Evolutionary conservation across 495 filamentous ascomycete species (phyloP), one percentile per base, ranked within the genome.

Genomic region (Penicillium goetzii): DNA sequence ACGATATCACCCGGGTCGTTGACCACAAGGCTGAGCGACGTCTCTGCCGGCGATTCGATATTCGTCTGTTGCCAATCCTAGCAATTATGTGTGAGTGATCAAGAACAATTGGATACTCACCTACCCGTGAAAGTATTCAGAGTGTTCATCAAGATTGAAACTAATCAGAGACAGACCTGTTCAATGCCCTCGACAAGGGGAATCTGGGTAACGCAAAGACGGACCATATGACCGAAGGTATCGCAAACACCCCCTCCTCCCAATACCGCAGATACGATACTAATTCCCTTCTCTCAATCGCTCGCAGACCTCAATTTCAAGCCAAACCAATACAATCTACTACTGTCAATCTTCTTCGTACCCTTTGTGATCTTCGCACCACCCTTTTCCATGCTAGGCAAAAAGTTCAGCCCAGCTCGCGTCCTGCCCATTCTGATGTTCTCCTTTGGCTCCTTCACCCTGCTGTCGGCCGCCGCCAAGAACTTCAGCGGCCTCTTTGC

Each of bases 131-230:
- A n/a, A 11, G 14, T 53, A 3, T 19, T 19, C 19, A 14, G 19
- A 12, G 10, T 43, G 2, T 25, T 17, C 10, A 47, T 8, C 21
- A 11, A 21, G 3, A 23, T 23, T 23, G 19, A 12, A 45, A n/a
- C 47, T 55, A 14, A 55, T 9, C 19, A 21, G 7, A 21, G 32
- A 55, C n/a, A 75, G 75, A 88, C 64, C 78, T 87, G 28, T 86
- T 86, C 74, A 87, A 86, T 68, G 78, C 80, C 11, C 78, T 89
- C 25, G 86, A 88, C 68, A 89, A 89, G 62, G 84, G 84, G 9
- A 90, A 90, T 64, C 66, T 90, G 33, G 83, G 86, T 45, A 91
- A 91, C 68, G 89, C 89, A 14, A 81, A 91, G 71, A 90, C 88
- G 0, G 86, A 81, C 67, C 83, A 84, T 23, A 77, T 84, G 61